A percentile compares a stretch with the other conserved stretches of the same genome.
Evolutionary conservation across 2,329 filamentous ascomycete species (phyloP).

Genomic region (Calonectria fujianensis): DNA sequence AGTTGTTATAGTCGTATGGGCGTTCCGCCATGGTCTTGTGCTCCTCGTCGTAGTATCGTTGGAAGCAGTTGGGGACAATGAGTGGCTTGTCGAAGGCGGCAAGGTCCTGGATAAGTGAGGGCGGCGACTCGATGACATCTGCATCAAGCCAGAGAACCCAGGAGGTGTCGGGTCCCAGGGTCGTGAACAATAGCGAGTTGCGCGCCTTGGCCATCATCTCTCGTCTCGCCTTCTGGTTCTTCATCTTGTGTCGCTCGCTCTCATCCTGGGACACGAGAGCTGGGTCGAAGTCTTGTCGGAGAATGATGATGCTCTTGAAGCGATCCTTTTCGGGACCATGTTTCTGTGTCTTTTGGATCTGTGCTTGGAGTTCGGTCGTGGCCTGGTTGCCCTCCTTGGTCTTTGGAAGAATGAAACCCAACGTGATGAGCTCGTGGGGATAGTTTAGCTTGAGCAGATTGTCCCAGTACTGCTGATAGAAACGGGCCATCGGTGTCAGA

Average conservation of each 20-base stretch:
- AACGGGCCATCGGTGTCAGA: slow-evolving; percentile 92
- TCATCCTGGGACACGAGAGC: slow-evolving; percentile 89
- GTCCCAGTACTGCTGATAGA: slow-evolving; percentile 97
- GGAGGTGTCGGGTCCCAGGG: slow-evolving; percentile 89
- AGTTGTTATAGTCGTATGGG: slow-evolving; percentile 98
- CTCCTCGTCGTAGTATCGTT: slow-evolving; percentile 83
- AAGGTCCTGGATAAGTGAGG: slow-evolving; percentile 91
- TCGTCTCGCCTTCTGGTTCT: slow-evolving; percentile 89
- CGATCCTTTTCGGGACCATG: slow-evolving; percentile 83
- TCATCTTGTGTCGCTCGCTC: slow-evolving; percentile 91
- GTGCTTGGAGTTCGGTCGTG: slow-evolving; percentile 86
- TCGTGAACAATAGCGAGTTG: slow-evolving; percentile 96
- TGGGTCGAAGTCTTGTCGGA: slow-evolving; percentile 94
- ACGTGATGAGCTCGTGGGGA: slow-evolving; percentile 93
- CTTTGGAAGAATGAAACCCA: slow-evolving; percentile 97
- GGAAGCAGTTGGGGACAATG: slow-evolving; percentile 96
- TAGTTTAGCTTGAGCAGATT: slow-evolving; percentile 90
- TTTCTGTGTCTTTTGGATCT: slow-evolving; percentile 90
- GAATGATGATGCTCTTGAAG: slow-evolving; percentile 94
- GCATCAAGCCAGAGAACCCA: slow-evolving; percentile 98
- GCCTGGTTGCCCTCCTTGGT: slow-evolving; percentile 93
- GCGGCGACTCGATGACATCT: slow-evolving; percentile 92
- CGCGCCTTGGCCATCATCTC: slow-evolving; percentile 94
- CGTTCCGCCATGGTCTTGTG: slow-evolving; percentile 83
- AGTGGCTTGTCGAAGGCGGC: slow-evolving; percentile 91